Percentiles rank a stretch among this genome's conserved stretches.
phyloP scores from a whole-genome alignment of 2,329 filamentous ascomycete species.

The Delphinella strobiligena region DNA sequence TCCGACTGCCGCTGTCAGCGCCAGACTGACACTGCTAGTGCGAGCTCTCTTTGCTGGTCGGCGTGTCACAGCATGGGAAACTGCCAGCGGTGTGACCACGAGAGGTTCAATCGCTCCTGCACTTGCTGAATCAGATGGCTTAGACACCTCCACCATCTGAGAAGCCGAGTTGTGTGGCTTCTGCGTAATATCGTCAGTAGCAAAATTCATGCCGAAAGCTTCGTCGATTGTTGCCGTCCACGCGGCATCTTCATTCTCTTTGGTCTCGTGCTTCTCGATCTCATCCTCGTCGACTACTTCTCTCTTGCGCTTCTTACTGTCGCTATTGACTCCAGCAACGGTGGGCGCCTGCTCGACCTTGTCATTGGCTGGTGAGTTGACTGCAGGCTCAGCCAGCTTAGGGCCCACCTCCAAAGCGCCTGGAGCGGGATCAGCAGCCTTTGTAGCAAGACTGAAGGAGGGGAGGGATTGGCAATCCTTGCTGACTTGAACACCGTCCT shows the following conservation, averaged over 20 bases:
- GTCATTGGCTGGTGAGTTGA: neutral
- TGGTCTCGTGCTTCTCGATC: neutral
- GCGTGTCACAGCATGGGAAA: no score
- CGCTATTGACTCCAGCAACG: no score
- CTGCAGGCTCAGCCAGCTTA: neutral
- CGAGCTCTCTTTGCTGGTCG: neutral
- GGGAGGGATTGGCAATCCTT: no score
- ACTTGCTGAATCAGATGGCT: no score
- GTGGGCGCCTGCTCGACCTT: no score
- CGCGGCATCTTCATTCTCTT: neutral
- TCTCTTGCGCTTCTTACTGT: constrained; percentile 5
- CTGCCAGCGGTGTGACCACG: no score
- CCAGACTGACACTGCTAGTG: neutral
- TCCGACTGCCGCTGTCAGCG: neutral
- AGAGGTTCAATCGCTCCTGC: no score
- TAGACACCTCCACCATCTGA: neutral
- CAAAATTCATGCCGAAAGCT: no score
- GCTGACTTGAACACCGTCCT: no score
- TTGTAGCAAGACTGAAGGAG: neutral
- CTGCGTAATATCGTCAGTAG: neutral
- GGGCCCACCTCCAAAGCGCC: neutral
- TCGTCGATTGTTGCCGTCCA: no score
- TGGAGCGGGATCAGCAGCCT: neutral
- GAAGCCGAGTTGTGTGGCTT: neutral
- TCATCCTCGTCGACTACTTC: constrained; percentile 2